Percentiles rank a stretch among this genome's conserved stretches.
Evolutionary conservation across 306 rosid genomes (phyloP).

Genomic region (Trifolium repens): DNA sequence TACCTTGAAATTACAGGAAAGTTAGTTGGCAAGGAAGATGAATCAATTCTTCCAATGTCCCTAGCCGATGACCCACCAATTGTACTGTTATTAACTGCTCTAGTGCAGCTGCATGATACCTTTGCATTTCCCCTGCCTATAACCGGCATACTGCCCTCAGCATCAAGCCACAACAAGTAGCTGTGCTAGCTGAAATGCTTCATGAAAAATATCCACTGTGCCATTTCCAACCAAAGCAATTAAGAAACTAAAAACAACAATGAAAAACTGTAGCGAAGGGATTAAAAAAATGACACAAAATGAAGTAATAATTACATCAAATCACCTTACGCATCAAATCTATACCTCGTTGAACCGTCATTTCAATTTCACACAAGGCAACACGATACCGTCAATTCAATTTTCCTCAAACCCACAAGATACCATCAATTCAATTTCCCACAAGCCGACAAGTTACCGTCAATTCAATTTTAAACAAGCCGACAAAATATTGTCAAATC

Average conservation of each 20-base stretch:
- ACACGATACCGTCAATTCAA: too few species aligned
- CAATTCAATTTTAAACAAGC: too few species aligned
- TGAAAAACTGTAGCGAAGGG: constrained; percentile 22
- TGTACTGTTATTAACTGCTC: constrained; percentile 87
- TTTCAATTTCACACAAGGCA: too few species aligned
- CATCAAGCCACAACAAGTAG: constrained; percentile 64
- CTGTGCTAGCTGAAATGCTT: constrained; percentile 49
- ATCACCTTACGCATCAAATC: too few species aligned
- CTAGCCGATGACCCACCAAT: constrained; percentile 81
- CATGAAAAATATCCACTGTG: constrained; percentile 23
- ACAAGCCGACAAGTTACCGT: too few species aligned
- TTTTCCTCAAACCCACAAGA: too few species aligned
- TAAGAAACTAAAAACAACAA: constrained; percentile 23
- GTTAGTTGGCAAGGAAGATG: constrained; percentile 74
- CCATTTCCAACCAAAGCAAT: constrained; percentile 37
- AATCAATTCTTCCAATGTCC: constrained; percentile 83
- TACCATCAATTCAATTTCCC: too few species aligned
- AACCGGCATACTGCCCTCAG: constrained; percentile 92
- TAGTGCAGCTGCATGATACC: constrained; percentile 87
- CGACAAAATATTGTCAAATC: too few species aligned
- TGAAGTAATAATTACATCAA: too few species aligned
- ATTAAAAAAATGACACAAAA: too few species aligned
- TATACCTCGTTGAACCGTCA: too few species aligned
- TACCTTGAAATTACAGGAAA: constrained; percentile 77
- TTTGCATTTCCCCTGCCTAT: constrained; percentile 87